These are phyloP conservation scores for Penicillium vulpinum DNA, from an alignment of 2,329 filamentous ascomycete genomes.

Conservation along the genomic window DNA sequence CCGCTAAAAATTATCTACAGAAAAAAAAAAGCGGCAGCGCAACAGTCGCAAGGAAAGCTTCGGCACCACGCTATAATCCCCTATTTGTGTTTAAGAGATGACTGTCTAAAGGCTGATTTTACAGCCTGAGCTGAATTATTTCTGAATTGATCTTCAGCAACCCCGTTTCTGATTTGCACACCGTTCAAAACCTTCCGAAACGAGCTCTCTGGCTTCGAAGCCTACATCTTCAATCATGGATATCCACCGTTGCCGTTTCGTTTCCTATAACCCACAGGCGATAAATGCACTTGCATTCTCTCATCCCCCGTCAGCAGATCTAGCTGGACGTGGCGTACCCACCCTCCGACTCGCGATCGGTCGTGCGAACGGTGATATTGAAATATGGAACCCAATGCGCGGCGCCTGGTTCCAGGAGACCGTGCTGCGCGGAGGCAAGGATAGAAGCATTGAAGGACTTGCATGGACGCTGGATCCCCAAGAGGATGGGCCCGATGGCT, in stretches of 20 bases:
- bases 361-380: conserved; percentile 90
- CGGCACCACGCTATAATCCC: conserved; percentile 15
- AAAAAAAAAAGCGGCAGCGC: conserved; percentile 31
- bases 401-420: conserved; percentile 89
- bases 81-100: conserved; percentile 18
- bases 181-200: conserved; percentile 9
- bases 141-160: conserved; percentile 17
- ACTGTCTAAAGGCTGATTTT: conserved; percentile 22
- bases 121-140: conserved; percentile 15
- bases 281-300: conserved; percentile 97
- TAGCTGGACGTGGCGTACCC: conserved; percentile 51
- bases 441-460: conserved; percentile 84
- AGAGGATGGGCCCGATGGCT: conserved; percentile 58
- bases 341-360: conserved; percentile 81
- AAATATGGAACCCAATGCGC: conserved; percentile 89
- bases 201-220: conserved; percentile 20
- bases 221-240: conserved; percentile 63
- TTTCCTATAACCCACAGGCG: conserved; percentile 84
- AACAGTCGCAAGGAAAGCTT: conserved; percentile 20
- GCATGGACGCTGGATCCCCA: conserved; percentile 88
- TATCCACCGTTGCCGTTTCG: conserved; percentile 94
- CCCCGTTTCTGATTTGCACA: conserved; percentile 14
- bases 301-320: conserved; percentile 59
- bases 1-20: conserved; percentile 32
- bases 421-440: conserved; percentile 77